Evolutionary conservation across 2,329 filamentous ascomycete species (phyloP).

Genomic region (Alternaria infectoria): DNA sequence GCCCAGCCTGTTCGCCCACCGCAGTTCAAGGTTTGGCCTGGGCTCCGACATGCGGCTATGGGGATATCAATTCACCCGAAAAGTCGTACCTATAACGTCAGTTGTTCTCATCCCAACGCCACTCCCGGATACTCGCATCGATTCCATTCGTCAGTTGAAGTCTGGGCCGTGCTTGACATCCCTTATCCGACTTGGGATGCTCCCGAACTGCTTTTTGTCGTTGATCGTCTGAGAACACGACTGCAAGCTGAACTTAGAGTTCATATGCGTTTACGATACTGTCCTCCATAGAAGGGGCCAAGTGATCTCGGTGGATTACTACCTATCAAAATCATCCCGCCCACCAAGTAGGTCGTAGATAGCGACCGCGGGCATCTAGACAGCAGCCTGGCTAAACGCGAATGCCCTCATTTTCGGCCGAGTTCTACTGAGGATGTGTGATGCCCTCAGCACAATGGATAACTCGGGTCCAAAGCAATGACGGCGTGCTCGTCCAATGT

Average conservation of each 20-base stretch:
- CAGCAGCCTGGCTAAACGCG: not conserved
- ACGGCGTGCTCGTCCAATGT: not conserved
- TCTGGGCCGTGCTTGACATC: not conserved
- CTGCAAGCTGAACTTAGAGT: not conserved
- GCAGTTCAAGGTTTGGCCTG: not conserved
- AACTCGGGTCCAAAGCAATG: not conserved
- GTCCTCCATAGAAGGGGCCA: not conserved
- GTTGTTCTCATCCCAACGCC: not conserved
- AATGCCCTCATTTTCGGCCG: not conserved
- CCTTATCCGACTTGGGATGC: not conserved
- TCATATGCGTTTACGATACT: not conserved
- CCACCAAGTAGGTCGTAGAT: not conserved
- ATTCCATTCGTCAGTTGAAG: not conserved
- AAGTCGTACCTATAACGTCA: not conserved
- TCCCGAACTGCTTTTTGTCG: not conserved
- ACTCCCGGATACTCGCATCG: not conserved
- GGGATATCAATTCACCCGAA: not conserved
- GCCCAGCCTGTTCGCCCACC: not conserved
- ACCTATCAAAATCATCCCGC: not conserved
- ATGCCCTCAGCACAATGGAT: not conserved
- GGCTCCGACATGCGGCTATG: not conserved
- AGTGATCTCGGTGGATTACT: not conserved
- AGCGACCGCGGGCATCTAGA: not conserved
- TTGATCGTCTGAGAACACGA: not conserved
- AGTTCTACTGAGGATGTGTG: not conserved